A percentile compares a stretch with the other conserved stretches of the same genome.
Conservation (phyloP, 495 filamentous ascomycete genomes). For the Penicillium angulare region DNA sequence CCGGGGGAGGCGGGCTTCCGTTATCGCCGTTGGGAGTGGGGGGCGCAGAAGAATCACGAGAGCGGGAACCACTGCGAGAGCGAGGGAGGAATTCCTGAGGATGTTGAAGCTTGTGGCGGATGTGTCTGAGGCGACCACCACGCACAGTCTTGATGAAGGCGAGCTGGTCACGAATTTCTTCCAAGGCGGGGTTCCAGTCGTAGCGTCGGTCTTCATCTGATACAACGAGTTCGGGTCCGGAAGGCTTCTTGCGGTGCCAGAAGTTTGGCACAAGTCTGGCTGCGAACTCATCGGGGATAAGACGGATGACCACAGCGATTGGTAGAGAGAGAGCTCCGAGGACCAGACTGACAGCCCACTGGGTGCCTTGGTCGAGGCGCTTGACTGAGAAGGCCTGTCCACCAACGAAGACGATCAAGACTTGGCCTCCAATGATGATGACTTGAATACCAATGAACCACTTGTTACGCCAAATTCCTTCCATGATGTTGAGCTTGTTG, state of each 20-base stretch:
- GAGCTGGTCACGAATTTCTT: constrained; percentile 76
- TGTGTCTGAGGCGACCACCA: constrained; percentile 83
- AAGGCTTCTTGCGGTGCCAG: constrained; percentile 42
- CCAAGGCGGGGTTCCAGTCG: constrained; percentile 59
- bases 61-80: constrained; percentile 72
- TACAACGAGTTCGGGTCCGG: constrained; percentile 52
- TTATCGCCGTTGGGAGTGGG: constrained; percentile 61
- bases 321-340: constrained; percentile 70
- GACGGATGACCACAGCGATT: constrained; percentile 67
- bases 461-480: constrained; percentile 72
- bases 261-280: constrained; percentile 52
- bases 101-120: constrained; percentile 81
- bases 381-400: constrained; percentile 66
- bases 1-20: constrained; percentile 47
- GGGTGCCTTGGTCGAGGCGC: constrained; percentile 54
- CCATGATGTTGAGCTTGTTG: constrained; percentile 87
- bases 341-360: constrained; percentile 75
- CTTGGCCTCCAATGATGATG: constrained; percentile 80
- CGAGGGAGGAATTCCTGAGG: constrained; percentile 71
- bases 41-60: constrained; percentile 68
- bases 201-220: constrained; percentile 73
- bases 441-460: constrained; percentile 82
- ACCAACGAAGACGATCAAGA: constrained; percentile 77
- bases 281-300: constrained; percentile 69
- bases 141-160: constrained; percentile 68